Evolutionary conservation across 805 yeast species (phyloP).

Genomic region (Candida germanica): DNA sequence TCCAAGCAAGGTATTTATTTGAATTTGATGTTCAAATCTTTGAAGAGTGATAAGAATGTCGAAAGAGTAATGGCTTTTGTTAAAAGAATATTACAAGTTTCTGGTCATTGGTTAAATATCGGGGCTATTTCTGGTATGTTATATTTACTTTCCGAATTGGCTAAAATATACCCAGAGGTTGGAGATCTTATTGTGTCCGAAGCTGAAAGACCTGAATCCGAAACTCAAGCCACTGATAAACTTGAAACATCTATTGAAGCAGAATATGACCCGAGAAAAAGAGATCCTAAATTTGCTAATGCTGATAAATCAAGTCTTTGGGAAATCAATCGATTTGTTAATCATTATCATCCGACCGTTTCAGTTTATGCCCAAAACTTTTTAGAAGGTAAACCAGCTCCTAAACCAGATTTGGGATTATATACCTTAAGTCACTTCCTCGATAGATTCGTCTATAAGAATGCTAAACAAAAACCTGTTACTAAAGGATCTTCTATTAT

Average conservation of each 20-base stretch:
- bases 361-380: constrained; percentile 71
- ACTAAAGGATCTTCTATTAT: constrained; percentile 89
- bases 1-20: constrained; percentile 92
- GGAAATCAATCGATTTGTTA: constrained; percentile 74
- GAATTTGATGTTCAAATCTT: constrained; percentile 78
- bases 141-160: constrained; percentile 66
- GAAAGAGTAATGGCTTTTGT: constrained; percentile 83
- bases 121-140: constrained; percentile 88
- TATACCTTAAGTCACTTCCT: constrained; percentile 86
- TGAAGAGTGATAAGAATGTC: constrained; percentile 60
- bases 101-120: constrained; percentile 79
- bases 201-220: constrained; percentile 44
- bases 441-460: constrained; percentile 92
- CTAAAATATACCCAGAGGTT: constrained; percentile 61
- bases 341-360: constrained; percentile 92
- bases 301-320: constrained; percentile 81
- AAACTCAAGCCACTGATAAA: constrained; percentile 22
- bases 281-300: constrained; percentile 91
- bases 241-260: constrained; percentile 19
- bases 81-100: constrained; percentile 82
- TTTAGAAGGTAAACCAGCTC: constrained; percentile 45
- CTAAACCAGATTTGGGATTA: constrained; percentile 87
- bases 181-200: constrained; percentile 56
- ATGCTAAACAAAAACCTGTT: constrained; percentile 72
- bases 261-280: constrained; percentile 75